phyloP scores from a whole-genome alignment of 2,329 filamentous ascomycete species.

The Stagonosporopsis cucurbitacearum region DNA sequence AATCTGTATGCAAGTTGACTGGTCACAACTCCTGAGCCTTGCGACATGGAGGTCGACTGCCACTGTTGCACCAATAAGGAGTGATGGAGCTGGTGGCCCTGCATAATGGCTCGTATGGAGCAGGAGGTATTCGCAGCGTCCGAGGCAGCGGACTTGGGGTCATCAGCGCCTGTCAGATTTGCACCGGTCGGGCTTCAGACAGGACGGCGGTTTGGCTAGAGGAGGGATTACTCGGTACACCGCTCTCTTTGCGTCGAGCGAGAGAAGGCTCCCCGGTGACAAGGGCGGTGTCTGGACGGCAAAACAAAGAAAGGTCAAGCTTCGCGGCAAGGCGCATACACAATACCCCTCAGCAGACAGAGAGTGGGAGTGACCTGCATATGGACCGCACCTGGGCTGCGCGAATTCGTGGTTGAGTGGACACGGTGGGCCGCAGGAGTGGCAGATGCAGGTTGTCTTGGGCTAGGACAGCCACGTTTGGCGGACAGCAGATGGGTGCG shows the following conservation, averaged over 20 bases:
- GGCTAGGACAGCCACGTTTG: conserved; percentile 12
- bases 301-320: conserved; percentile 12
- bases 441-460: conserved; percentile 8
- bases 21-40: too few species aligned
- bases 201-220: conserved; percentile 14
- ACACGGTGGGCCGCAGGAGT: conserved; percentile 16
- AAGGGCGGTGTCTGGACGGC: conserved; percentile 13
- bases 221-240: conserved; percentile 11
- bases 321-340: conserved; percentile 2
- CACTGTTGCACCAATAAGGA: conserved; percentile 5
- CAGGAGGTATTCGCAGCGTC: not conserved
- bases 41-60: not conserved
- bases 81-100: conserved; percentile 2
- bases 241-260: conserved; percentile 4
- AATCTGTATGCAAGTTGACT: too few species aligned
- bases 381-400: conserved; percentile 18
- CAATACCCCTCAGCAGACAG: conserved; percentile 13
- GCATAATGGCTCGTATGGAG: conserved; percentile 12
- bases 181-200: conserved; percentile 3
- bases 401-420: conserved; percentile 17
- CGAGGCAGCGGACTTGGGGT: not conserved
- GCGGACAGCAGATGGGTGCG: conserved; percentile 3
- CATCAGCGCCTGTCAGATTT: conserved; percentile 12
- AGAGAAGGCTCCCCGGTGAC: not conserved
- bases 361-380: conserved; percentile 17